Evolutionary conservation across 495 filamentous ascomycete genomes (phyloP), one percentile per base, ranked within the genome.

Genomic region (Ascodesmis nigricans): DNA sequence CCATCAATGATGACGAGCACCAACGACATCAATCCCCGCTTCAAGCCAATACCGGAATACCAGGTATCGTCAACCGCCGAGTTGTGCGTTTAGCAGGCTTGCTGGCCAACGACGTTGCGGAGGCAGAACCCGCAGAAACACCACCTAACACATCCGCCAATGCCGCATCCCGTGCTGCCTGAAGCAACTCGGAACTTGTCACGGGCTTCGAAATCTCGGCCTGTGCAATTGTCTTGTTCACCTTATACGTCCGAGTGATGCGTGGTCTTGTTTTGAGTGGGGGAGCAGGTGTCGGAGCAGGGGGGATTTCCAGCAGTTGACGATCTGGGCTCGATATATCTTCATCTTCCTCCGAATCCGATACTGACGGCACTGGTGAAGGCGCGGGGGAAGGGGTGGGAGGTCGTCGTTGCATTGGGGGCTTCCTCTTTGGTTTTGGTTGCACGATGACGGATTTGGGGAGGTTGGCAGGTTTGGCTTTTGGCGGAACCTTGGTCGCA

Each of bases 181-280:
- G 16, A 21, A 44, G 29, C 22, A 35, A 20, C 18, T 31, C 36
- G 25, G 44, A 44, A 19, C 40, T 52, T 3, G 47, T 43, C 20
- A 46, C 38, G 11, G 44, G 35, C 33, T 52, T 52, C 7, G 23
- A 31, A n/a, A 46, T 40, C 33, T 33, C 10, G 21, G 35, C 36
- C 18, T 39, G 37, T 1, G 41, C 41, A 37, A 51, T 51, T 10
- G 47, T 50, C 36, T 51, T 51, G 18, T 40, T 42, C 19, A 50
- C 33, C 30, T 51, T 51, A 13, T 50, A 51, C 13, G 47, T 51
- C 33, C 29, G 42, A 14, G 45, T 50, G 13, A 43, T 31, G 15
- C 46, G 42, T 3, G 41, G 33, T 11, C 47, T 46, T 3, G 39
- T 46, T 18, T 46, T 37, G 10, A 35, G 33, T 16, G 36, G 44